Evolutionary conservation across 2,329 filamentous ascomycete genomes (phyloP), one percentile per base, ranked within the genome.

Genomic region (Aspergillus niger): DNA sequence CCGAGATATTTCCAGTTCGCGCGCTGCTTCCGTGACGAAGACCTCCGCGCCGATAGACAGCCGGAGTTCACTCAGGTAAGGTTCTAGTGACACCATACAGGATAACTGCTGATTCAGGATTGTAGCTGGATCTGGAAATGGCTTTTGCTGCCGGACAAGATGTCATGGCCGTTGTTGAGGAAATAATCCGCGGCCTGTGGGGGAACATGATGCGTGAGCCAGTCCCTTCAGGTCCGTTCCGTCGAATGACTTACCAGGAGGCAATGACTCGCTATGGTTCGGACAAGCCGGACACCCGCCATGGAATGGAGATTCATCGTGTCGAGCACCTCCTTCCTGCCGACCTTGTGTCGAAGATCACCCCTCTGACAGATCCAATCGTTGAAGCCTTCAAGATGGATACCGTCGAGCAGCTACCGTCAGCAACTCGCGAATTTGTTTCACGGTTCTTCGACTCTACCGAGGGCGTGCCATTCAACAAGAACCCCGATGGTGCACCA

Each of bases 21-120:
- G 1, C 89, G 88, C 65, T 99, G 95, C 72, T 99, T 97, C 77
- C 88, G 95, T 13, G 96, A 99, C 71, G 95, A 99, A 73, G 96
- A 98, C 74, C 81, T 95, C 38, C 85, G 95, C 20, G 91, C 94
- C 1, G 96, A 99, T 74, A 84, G 95, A 43, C 95, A 99, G 72
- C 96, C 95, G 0, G 95, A 99, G 73, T 99, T 99, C 72, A 97
- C 95, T 1, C 92, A 96, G 81, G 89, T 91, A 76, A 69, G 73
- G 62, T 41, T 5, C 30, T 10, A 11, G 11, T 7, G 2, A 11
- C 41, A 39, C n/a, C 17, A 28, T 5, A 22, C 15, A 13, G 17
- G 28, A 7, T 26, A 8, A 13, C 53, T 55, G 17, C 32, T 58
- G 57, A 17, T 50, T 44, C n/a, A 8, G n/a, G 39, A 30, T 11